Base-by-base conservation (phyloP, 352 stramenopile genomes). In the Phytopythium chamaehyphon region DNA sequence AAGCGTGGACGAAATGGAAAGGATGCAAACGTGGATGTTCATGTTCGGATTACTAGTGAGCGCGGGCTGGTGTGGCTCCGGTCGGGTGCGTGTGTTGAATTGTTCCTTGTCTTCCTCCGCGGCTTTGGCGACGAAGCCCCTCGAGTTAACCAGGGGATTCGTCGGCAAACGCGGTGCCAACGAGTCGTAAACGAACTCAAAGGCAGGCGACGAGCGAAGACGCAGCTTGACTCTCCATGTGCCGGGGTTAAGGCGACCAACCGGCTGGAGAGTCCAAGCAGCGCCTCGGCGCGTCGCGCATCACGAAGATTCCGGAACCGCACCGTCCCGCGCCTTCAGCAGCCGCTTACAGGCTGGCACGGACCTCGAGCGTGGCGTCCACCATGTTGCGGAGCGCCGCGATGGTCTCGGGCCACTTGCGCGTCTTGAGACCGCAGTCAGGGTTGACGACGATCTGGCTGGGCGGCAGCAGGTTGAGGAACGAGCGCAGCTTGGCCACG, bases 361-460 rank as follows among this genome's bases (percentile, higher is more conserved):
- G 79, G 22, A 92, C 82, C 61, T 86, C 69, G 24, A 60, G 66
- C 24, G 82, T 90, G 42, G 86, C 88, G 51, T 87, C 77, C 22
- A 96, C 88, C 82, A 96, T 96, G 75, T 96, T 94, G 57, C 79
- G 72, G 47, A 97, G 71, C 18, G 85, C 86, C 28, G 69, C 83
- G 53, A 96, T 96, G 22, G 85, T 95, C 64, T 96, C 87, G 15
- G 86, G 85, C 91, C 91, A 98, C 56, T 83, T 90, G 51, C 91
- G 86, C 1, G 91, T 97, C 73, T 98, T 98, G 19, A 98, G 76
- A 47, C 91, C 91, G 65, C 89, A 98, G 69, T 98, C 91, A 16
- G 91, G 91, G 78, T 97, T 97, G 28, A 96, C 84, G 5, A 96
- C 73, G 10, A 96, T 64, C 55, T 94, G 73, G 48, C 83, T 65